Evolutionary conservation across 306 rosid species (phyloP).

Genomic region (Quercus suber): DNA sequence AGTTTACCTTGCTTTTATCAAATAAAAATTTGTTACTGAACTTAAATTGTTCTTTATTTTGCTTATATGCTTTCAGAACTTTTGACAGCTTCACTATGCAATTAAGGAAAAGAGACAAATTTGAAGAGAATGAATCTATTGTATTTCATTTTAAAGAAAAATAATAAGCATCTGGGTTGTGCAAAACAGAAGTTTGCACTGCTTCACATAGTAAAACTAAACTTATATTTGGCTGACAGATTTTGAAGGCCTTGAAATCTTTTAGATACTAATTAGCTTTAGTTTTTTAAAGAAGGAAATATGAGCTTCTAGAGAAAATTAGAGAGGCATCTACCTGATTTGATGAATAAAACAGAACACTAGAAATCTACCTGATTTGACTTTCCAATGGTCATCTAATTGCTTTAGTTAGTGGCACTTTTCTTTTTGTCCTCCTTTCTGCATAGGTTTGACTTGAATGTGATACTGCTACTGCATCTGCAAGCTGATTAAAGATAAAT

Average conservation of each 20-base stretch:
- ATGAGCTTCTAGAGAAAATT: neutral
- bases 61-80: constrained; percentile 1
- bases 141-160: neutral
- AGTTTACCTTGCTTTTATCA: neutral
- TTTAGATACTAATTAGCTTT: neutral
- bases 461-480: constrained; percentile 14
- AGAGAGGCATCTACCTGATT: neutral
- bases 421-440: constrained; percentile 2
- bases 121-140: neutral
- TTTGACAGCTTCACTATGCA: constrained; percentile 1
- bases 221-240: neutral
- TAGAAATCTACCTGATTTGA: neutral
- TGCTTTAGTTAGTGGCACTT: neutral
- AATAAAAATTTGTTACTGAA: neutral
- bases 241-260: neutral
- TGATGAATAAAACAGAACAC: neutral
- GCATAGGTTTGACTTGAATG: neutral
- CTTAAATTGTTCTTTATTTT: neutral
- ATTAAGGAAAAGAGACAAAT: neutral
- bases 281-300: neutral
- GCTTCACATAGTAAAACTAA: neutral
- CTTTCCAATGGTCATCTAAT: constrained; percentile 2
- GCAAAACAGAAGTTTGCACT: neutral
- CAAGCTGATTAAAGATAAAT: constrained; percentile 15
- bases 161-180: neutral